Evolutionary conservation across 129 eudicot genomes (phyloP).

Genomic region (Saposhnikovia divaricata): DNA sequence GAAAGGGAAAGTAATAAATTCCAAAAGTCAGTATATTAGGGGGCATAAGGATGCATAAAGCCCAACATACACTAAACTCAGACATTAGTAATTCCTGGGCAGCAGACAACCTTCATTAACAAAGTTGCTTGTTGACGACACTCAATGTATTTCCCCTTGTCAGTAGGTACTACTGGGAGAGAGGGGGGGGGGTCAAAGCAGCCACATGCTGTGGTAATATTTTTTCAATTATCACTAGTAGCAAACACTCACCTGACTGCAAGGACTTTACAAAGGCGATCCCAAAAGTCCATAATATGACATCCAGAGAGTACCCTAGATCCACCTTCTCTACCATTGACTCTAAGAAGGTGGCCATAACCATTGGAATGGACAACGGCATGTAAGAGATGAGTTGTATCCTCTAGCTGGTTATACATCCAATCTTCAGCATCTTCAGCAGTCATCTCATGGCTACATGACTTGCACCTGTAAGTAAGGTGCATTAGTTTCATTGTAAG

Average conservation of each 20-base stretch:
- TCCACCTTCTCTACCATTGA: slow-evolving; percentile 93
- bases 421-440: slow-evolving; percentile 83
- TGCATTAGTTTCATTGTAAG: not conserved
- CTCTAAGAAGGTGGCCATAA: slow-evolving; percentile 86
- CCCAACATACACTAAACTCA: too few relatives aligned
- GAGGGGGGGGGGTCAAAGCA: too few relatives aligned
- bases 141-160: too few relatives aligned
- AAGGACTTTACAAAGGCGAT: slow-evolving; percentile 71
- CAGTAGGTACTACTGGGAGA: too few relatives aligned
- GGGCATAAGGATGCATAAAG: too few relatives aligned
- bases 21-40: too few relatives aligned
- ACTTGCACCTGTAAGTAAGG: slow-evolving; percentile 54
- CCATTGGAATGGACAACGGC: slow-evolving; percentile 87
- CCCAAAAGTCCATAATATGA: slow-evolving; percentile 96
- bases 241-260: slow-evolving; percentile 69
- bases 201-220: too few relatives aligned
- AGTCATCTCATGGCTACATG: slow-evolving; percentile 78
- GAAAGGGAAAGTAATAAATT: too few relatives aligned
- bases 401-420: slow-evolving; percentile 81
- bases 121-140: too few relatives aligned
- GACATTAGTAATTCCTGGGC: too few relatives aligned
- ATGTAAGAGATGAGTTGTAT: slow-evolving; percentile 78
- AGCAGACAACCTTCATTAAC: too few relatives aligned
- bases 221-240: not conserved
- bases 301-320: slow-evolving; percentile 72